Conservation (phyloP, 345 rosid genomes). For the Brassica nigra region DNA sequence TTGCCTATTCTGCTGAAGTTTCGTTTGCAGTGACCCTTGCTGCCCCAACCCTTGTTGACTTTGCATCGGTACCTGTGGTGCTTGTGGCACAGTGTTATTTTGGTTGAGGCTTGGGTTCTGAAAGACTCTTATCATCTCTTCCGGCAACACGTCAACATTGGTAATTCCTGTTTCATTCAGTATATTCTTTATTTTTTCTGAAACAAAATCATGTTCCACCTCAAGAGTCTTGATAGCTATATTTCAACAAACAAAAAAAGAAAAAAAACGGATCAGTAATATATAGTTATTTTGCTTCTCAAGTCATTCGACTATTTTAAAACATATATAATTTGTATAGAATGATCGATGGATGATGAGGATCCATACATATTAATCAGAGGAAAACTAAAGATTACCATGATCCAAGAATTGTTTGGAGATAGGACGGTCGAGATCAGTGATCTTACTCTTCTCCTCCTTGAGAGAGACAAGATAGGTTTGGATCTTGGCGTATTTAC, state of each 20-base stretch:
- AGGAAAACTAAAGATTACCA: background rate
- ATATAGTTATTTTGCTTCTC: conserved; percentile 1
- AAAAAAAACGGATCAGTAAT: background rate
- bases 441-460: background rate
- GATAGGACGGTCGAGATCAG: background rate
- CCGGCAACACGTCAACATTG: background rate
- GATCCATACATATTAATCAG: background rate
- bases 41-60: background rate
- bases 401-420: conserved; percentile 5
- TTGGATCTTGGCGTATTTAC: background rate
- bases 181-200: background rate
- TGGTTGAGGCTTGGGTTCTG: background rate
- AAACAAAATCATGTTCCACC: background rate
- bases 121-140: background rate
- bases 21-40: background rate
- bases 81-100: background rate
- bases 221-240: conserved; percentile 9
- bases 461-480: background rate
- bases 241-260: conserved; percentile 2
- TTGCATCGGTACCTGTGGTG: background rate
- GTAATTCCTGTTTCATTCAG: background rate
- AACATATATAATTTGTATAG: background rate
- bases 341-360: background rate
- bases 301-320: background rate
- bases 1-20: no score